phyloP scores from a whole-genome alignment of 768 basidiomycete species.

The Mrakia frigida region DNA sequence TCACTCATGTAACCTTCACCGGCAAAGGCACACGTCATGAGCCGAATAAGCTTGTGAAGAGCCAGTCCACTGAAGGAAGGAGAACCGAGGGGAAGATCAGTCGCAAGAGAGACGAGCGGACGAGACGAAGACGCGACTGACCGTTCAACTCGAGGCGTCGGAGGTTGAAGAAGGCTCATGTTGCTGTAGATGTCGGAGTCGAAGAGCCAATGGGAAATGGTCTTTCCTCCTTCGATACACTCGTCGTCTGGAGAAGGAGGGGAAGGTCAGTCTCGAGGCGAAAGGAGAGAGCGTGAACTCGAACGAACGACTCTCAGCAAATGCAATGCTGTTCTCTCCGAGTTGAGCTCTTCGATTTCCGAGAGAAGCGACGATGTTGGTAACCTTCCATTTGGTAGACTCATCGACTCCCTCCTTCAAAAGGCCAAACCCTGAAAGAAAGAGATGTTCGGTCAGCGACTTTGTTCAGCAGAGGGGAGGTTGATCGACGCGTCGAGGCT shows the following conservation, averaged over 20 bases:
- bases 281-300: neutral
- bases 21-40: constrained; percentile 31
- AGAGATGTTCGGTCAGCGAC: neutral
- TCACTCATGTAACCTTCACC: constrained; percentile 35
- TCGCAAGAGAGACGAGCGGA: neutral
- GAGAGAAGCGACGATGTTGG: constrained; percentile 24
- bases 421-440: constrained; percentile 20
- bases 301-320: constrained; percentile 35
- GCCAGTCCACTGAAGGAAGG: constrained; percentile 23
- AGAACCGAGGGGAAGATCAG: neutral
- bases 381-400: constrained; percentile 10
- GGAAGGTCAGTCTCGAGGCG: neutral
- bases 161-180: constrained; percentile 27
- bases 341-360: constrained; percentile 24
- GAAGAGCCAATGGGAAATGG: constrained; percentile 34
- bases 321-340: constrained; percentile 33
- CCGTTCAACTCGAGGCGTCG: constrained; percentile 19
- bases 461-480: too few relatives aligned
- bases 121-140: neutral
- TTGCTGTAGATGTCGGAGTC: constrained; percentile 34
- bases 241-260: constrained; percentile 28
- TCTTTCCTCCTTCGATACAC: constrained; percentile 34
- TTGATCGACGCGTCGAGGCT: neutral
- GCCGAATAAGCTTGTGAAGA: constrained; percentile 33
- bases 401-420: neutral